Conservation (phyloP, 2,329 filamentous ascomycete species). For the Curvularia sp. region DNA sequence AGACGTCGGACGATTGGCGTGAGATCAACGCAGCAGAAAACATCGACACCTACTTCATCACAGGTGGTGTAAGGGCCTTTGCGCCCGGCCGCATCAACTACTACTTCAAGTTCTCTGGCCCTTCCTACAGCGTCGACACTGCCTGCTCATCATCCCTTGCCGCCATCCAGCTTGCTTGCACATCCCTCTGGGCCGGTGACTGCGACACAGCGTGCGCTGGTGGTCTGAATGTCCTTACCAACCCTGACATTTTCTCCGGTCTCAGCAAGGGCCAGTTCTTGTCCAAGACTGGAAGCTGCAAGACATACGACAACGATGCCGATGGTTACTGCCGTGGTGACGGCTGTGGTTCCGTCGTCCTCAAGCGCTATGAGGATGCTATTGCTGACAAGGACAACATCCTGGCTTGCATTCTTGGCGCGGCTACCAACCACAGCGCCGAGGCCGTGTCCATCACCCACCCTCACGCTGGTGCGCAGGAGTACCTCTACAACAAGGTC, state of each 20-base stretch:
- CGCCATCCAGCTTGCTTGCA: constrained; percentile 75
- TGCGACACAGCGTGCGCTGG: constrained; percentile 83
- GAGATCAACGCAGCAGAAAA: constrained; percentile 77
- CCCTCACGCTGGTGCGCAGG: constrained; percentile 79
- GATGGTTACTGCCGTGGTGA: constrained; percentile 86
- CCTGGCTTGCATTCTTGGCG: constrained; percentile 77
- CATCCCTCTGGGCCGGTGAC: constrained; percentile 75
- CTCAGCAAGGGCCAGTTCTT: constrained; percentile 79
- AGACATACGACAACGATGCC: constrained; percentile 80
- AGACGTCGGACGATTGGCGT: constrained; percentile 78
- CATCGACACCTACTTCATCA: constrained; percentile 73
- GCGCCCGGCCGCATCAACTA: constrained; percentile 74
- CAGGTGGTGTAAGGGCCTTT: constrained; percentile 68
- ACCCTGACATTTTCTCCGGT: constrained; percentile 80
- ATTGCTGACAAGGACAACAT: constrained; percentile 74
- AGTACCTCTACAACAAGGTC: constrained; percentile 72
- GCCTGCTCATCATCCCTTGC: constrained; percentile 78
- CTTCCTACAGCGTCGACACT: constrained; percentile 76
- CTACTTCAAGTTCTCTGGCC: constrained; percentile 78
- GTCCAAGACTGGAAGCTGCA: constrained; percentile 77
- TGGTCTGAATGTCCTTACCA: constrained; percentile 79
- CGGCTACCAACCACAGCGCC: constrained; percentile 81
- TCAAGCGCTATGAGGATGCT: constrained; percentile 83
- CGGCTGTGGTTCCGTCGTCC: constrained; percentile 73
- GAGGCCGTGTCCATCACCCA: constrained; percentile 84